Conservation (phyloP, 345 rosid genomes). For the Arabidopsis thaliana region TAIR10.1 NC_003071.7:7793001-7793500, state of each 20-base stretch:
- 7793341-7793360: conserved; percentile 34
- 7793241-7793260: conserved; percentile 94
- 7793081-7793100: conserved; percentile 72
- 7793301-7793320: conserved; percentile 97
- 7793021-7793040: conserved; percentile 4
- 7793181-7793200: conserved; percentile 98
- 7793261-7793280: conserved; percentile 86
- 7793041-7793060: conserved; percentile 4
- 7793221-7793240: conserved; percentile 93
- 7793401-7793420: conserved; percentile 42
- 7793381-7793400: not conserved
- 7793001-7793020: conserved; percentile 18
- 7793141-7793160: conserved; percentile 95
- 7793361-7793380: conserved; percentile 22
- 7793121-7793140: conserved; percentile 91
- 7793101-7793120: conserved; percentile 99
- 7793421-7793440: conserved; percentile 99
- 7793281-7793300: conserved; percentile 76
- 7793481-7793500: conserved; percentile 90
- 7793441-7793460: conserved; percentile 97
- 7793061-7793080: conserved; percentile 12
- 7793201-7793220: conserved; percentile 98
- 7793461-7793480: conserved; percentile 91
- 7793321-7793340: conserved; percentile 38
- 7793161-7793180: conserved; percentile 82